phyloP scores from a whole-genome alignment of 108 stramenopile genomes.

The Craspedostauros australis region DNA sequence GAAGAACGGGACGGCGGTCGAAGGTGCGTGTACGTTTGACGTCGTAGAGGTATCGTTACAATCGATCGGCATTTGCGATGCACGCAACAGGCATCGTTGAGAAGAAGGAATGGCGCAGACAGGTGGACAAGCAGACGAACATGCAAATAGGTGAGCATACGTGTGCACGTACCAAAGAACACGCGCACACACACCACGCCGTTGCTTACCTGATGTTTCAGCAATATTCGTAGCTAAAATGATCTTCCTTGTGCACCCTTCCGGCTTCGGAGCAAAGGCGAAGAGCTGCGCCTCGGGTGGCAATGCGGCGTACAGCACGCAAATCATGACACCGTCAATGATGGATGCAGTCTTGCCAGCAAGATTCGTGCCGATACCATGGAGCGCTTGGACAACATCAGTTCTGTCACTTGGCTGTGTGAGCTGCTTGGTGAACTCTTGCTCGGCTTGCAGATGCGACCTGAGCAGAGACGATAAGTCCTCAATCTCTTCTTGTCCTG shows the following conservation, averaged over 20 bases:
- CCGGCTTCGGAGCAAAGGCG: conserved; percentile 69
- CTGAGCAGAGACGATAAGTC: conserved; percentile 62
- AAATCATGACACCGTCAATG: conserved; percentile 70
- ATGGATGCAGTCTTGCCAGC: conserved; percentile 38
- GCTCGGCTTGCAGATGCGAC: conserved; percentile 59
- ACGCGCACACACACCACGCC: no score
- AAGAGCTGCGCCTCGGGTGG: conserved; percentile 71
- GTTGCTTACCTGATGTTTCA: conserved; percentile 82
- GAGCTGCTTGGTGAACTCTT: conserved; percentile 2
- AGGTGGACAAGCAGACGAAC: no score
- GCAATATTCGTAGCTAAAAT: conserved; percentile 97
- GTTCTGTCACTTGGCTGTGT: conserved; percentile 1
- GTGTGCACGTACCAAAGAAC: no score
- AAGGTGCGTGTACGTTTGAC: no score
- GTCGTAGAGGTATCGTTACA: no score
- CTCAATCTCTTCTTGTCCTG: conserved; percentile 95
- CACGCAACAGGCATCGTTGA: no score
- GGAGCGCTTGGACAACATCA: conserved; percentile 51
- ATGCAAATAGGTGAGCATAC: no score
- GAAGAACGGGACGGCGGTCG: no score
- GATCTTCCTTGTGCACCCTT: conserved; percentile 71
- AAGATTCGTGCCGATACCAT: conserved; percentile 57
- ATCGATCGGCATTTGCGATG: no score
- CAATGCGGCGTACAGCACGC: conserved; percentile 71
- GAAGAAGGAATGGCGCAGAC: no score